Evolutionary conservation across 2,329 filamentous ascomycete species (phyloP).

Genomic region (Pestalotiopsis sp.): DNA sequence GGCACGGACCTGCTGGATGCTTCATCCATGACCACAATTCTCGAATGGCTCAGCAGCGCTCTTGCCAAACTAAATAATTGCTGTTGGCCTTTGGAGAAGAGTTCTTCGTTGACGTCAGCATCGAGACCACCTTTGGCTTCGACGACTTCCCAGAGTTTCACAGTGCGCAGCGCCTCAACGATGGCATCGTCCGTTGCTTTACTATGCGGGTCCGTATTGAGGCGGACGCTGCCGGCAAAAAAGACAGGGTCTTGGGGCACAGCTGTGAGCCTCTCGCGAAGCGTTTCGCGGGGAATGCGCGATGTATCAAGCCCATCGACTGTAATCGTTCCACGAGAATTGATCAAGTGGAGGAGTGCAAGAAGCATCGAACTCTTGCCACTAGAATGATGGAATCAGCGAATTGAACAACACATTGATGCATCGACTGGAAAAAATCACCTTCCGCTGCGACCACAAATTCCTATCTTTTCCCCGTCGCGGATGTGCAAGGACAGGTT

Average conservation of each 20-base stretch:
- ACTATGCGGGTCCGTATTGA: slow-evolving; percentile 49
- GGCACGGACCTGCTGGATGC: slow-evolving; percentile 36
- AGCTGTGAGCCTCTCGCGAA: slow-evolving; percentile 38
- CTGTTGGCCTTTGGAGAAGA: slow-evolving; percentile 45
- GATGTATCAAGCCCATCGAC: slow-evolving; percentile 46
- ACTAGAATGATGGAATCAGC: slow-evolving; percentile 22
- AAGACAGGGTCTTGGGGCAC: slow-evolving; percentile 56
- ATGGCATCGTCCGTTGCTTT: slow-evolving; percentile 43
- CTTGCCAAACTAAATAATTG: slow-evolving; percentile 55
- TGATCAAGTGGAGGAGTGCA: slow-evolving; percentile 42
- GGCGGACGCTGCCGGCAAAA: slow-evolving; percentile 47
- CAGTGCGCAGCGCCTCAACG: slow-evolving; percentile 45
- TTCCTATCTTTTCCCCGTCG: slow-evolving; percentile 35
- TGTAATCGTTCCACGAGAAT: slow-evolving; percentile 33
- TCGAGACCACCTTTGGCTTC: slow-evolving; percentile 41
- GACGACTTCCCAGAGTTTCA: slow-evolving; percentile 46
- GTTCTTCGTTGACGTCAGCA: slow-evolving; percentile 31
- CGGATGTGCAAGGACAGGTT: slow-evolving; percentile 27
- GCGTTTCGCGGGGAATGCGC: slow-evolving; percentile 21
- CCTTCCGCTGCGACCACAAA: slow-evolving; percentile 39
- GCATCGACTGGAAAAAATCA: neutral
- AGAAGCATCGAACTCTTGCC: slow-evolving; percentile 48
- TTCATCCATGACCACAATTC: slow-evolving; percentile 50
- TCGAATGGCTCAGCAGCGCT: slow-evolving; percentile 40
- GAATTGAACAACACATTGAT: neutral